Evolutionary conservation across 257 asterid species (phyloP), one percentile per base, ranked within the genome.

Genomic region (Orobanche coerulescens): DNA sequence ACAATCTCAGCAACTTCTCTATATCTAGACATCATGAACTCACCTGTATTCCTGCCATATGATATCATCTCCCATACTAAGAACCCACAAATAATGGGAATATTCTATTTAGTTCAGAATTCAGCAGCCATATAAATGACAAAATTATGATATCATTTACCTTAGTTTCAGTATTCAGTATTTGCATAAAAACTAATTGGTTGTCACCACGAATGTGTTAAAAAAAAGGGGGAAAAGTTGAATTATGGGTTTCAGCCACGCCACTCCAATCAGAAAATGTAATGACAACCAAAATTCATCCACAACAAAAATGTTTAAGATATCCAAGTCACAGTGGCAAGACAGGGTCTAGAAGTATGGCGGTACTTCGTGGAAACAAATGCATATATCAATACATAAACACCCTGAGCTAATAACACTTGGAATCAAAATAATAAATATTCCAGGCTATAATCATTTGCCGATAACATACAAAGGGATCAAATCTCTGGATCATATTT

Each of bases 1-100:
- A 93, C 97, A 79, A 93, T 93, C 53, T 93, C 99, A 54, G 99
- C 97, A 58, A 93, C 99, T 78, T 93, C 99, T 79, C 99, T 83
- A 65, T 93, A 93, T 75, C 97, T 83, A 61, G 96, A 93, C 97
- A 93, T 93, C 99, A 93, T 93, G 82, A 93, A 93, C 76, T 93
- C 99, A 5, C 99, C 99, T 0, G 99, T 89, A 57, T 93, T 93
- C 86, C 99, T 93, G 92, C 64, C 67, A 78, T 71, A 49, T 51
- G 40, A 74, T 46, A 69, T 57, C 71, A 50, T 43, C 61, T 61
- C 63, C 34, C 54, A 0, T 30, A 72, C 25, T 30, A 28, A 56
- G 58, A 42, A 61, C 43, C 26, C 62, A 31, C 43, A 8, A 56
- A 44, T 6, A 55, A 33, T 20, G 20, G 28, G 51, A 42, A 54